Conservation (phyloP, 164 flowering plant species). For the Tetracentron sinense region DNA sequence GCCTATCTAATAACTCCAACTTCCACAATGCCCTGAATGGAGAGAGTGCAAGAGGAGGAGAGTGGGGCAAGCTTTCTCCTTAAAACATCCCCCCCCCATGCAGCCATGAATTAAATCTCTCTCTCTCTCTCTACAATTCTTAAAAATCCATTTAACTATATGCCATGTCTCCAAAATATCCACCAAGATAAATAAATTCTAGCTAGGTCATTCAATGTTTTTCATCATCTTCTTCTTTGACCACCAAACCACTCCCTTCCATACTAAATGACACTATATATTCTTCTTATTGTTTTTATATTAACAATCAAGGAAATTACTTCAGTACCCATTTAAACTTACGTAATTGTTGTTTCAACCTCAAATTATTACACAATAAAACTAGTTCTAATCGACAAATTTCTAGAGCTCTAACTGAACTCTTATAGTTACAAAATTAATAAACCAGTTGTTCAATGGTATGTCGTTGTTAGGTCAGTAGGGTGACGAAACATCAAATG, state of each 20-base stretch:
- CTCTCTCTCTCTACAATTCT: background rate
- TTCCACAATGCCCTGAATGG: no score
- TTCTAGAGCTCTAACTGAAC: background rate
- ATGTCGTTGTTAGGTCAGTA: background rate
- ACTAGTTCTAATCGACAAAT: no score
- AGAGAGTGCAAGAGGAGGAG: no score
- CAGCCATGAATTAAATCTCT: slow-evolving; percentile 14
- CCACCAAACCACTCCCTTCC: background rate
- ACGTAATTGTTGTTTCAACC: no score
- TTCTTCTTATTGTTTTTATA: no score
- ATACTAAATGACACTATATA: background rate
- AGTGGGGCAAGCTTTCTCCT: slow-evolving; percentile 52
- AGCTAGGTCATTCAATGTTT: background rate
- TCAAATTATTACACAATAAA: no score
- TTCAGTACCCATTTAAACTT: no score
- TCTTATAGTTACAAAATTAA: no score
- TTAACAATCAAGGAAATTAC: no score
- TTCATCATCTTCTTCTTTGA: background rate
- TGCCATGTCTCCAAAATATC: background rate
- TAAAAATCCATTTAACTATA: background rate
- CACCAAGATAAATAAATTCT: background rate
- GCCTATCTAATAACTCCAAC: slow-evolving; percentile 44
- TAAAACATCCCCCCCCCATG: slow-evolving; percentile 19
- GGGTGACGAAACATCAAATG: background rate
- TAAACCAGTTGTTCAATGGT: background rate